phyloP scores from a whole-genome alignment of 176 grass and related monocot species.

The Musa acuminata region DNA sequence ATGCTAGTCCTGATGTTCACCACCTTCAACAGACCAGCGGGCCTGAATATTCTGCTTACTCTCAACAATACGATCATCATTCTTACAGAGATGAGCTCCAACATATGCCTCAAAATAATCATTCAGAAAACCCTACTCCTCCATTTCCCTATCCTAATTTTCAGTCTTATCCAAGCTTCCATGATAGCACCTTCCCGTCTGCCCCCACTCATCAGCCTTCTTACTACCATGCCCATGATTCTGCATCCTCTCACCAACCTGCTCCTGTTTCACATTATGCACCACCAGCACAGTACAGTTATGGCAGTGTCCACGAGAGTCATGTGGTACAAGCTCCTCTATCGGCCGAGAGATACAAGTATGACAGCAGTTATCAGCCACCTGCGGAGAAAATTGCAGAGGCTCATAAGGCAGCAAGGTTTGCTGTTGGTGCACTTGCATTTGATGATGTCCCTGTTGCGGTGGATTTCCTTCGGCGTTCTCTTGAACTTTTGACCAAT shows the following conservation, averaged over 20 bases:
- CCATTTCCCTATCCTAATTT: conserved; percentile 81
- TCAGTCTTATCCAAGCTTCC: conserved; percentile 88
- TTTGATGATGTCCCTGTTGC: conserved; percentile 83
- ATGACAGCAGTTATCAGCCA: conserved; percentile 86
- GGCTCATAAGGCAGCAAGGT: conserved; percentile 89
- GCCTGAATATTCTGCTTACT: conserved; percentile 44
- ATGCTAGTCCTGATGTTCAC: conserved; percentile 44
- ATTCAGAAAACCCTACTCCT: conserved; percentile 35
- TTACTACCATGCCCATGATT: conserved; percentile 37
- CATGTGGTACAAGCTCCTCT: conserved; percentile 28
- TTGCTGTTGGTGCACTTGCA: conserved; percentile 87
- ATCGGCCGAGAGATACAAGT: conserved; percentile 44
- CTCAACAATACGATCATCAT: conserved; percentile 55
- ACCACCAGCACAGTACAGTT: conserved; percentile 22
- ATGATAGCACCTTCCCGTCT: conserved; percentile 51
- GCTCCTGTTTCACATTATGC: conserved; percentile 21
- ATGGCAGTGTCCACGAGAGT: conserved; percentile 10
- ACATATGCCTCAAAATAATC: conserved; percentile 53
- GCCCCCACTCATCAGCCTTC: conserved; percentile 53
- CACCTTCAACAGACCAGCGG: conserved; percentile 29
- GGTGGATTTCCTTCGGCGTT: conserved; percentile 66
- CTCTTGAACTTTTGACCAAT: conserved; percentile 83
- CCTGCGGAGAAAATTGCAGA: conserved; percentile 68
- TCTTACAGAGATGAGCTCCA: conserved; percentile 44
- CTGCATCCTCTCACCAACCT: conserved; percentile 30